These are phyloP conservation scores for Boletus eberwhitei DNA, from an alignment of 768 basidiomycete genomes.

Conservation along the genomic window DNA sequence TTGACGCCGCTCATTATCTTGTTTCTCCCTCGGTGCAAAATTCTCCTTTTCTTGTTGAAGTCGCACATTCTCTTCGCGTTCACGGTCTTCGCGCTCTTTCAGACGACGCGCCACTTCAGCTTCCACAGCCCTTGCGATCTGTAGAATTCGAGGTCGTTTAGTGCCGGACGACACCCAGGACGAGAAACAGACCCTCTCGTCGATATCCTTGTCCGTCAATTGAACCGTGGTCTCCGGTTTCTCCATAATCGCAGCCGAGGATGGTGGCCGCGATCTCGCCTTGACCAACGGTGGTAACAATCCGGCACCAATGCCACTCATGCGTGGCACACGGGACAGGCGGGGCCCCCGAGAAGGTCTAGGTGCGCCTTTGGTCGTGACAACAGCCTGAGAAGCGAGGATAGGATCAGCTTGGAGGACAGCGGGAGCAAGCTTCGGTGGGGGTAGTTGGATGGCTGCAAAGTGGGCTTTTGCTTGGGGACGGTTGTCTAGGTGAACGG, in stretches of 20 bases:
- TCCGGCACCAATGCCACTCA: constrained; percentile 28
- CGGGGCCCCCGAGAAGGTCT: constrained; percentile 26
- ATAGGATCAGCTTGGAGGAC: constrained; percentile 43
- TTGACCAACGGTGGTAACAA: constrained; percentile 23
- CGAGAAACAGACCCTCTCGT: constrained; percentile 51
- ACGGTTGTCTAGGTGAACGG: constrained; percentile 46
- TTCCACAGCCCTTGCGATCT: constrained; percentile 77
- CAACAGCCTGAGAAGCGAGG: constrained; percentile 6
- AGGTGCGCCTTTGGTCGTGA: constrained; percentile 12
- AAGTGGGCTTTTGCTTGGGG: constrained; percentile 60
- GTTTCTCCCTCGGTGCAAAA: constrained; percentile 12
- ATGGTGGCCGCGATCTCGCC: constrained; percentile 18
- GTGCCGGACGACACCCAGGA: not conserved
- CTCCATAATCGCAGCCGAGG: constrained; percentile 10
- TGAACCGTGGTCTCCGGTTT: constrained; percentile 16
- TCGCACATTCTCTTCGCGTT: constrained; percentile 31
- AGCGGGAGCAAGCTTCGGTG: constrained; percentile 45
- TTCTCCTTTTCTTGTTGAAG: constrained; percentile 29
- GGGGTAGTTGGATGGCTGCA: constrained; percentile 52
- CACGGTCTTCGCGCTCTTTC: constrained; percentile 39
- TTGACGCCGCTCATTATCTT: constrained; percentile 7
- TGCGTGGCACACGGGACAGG: constrained; percentile 31
- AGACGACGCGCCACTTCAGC: constrained; percentile 68
- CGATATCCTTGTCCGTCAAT: constrained; percentile 68
- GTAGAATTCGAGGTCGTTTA: not conserved